A percentile compares a stretch with the other conserved stretches of the same genome.
Evolutionary conservation across 2,329 filamentous ascomycete genomes (phyloP).

Genomic region (Paecilomyces variotii): DNA sequence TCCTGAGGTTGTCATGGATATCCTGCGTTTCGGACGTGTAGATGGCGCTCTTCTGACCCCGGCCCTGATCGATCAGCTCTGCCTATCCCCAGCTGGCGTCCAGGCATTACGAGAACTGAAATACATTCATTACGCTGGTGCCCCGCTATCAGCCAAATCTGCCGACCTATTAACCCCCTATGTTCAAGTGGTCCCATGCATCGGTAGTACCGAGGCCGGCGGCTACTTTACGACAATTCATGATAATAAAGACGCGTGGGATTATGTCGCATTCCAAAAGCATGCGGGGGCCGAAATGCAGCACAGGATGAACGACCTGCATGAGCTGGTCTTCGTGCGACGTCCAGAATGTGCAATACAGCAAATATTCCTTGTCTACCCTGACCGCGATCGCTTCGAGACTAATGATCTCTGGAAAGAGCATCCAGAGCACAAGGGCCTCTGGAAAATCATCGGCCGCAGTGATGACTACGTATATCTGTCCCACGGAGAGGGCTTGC

Average conservation of each 20-base stretch:
- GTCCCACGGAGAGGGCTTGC: constrained; percentile 13
- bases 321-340: constrained; percentile 17
- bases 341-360: constrained; percentile 7
- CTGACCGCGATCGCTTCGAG: constrained; percentile 10
- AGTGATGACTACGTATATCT: constrained; percentile 12
- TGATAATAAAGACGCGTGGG: constrained; percentile 9
- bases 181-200: constrained; percentile 6
- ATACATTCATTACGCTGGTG: constrained; percentile 13
- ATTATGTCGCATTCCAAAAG: constrained; percentile 12
- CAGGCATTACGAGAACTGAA: constrained; percentile 9
- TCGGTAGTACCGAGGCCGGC: constrained; percentile 18
- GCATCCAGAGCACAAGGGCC: constrained; percentile 10
- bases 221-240: constrained; percentile 9
- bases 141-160: constrained; percentile 16
- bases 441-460: constrained; percentile 19
- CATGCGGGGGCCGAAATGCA: constrained; percentile 9
- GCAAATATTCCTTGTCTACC: constrained; percentile 14
- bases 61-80: constrained; percentile 15
- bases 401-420: constrained; percentile 17
- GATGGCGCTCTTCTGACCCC: constrained; percentile 13
- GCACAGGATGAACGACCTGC: constrained; percentile 7
- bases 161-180: constrained; percentile 13
- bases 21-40: constrained; percentile 9
- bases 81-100: constrained; percentile 6
- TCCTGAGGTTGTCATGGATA: constrained; percentile 8